Percentiles rank a stretch among this genome's conserved stretches.
These are phyloP conservation scores for Orbilia ellipsospora DNA, from an alignment of 2,329 filamentous ascomycete genomes.

Conservation along the genomic window DNA sequence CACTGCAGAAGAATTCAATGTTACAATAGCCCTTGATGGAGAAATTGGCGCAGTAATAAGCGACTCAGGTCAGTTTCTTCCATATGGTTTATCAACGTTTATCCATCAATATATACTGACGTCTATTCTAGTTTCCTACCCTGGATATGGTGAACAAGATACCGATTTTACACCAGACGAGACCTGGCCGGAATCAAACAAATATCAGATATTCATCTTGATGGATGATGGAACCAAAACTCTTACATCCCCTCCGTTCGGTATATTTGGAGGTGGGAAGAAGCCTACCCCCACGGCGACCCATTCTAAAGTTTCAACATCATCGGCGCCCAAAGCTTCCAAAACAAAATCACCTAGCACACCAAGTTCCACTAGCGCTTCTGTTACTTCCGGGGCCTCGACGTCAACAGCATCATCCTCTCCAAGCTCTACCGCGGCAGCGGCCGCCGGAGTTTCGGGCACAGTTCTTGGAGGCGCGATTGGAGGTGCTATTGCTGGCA, in stretches of 20 bases:
- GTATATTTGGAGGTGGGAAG: slow-evolving; percentile 47
- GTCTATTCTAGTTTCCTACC: slow-evolving; percentile 25
- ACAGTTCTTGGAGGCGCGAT: slow-evolving; percentile 35
- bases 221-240: slow-evolving; percentile 38
- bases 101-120: neutral
- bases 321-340: slow-evolving; percentile 13
- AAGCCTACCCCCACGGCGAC: slow-evolving; percentile 6
- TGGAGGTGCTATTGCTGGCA: slow-evolving; percentile 38
- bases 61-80: slow-evolving; percentile 21
- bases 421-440: neutral
- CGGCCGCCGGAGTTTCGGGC: slow-evolving; percentile 10
- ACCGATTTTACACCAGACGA: slow-evolving; percentile 28
- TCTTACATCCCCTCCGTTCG: slow-evolving; percentile 35
- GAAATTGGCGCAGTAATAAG: slow-evolving; percentile 15
- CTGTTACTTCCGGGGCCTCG: slow-evolving; percentile 11
- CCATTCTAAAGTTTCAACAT: slow-evolving; percentile 1
- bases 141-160: slow-evolving; percentile 40
- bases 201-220: slow-evolving; percentile 47
- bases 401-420: slow-evolving; percentile 6
- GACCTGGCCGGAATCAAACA: slow-evolving; percentile 48
- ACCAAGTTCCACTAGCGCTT: neutral
- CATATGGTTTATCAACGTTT: neutral
- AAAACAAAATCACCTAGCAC: slow-evolving; percentile 31
- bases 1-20: slow-evolving; percentile 33
- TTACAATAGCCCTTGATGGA: slow-evolving; percentile 44